Percentiles rank a stretch among this genome's conserved stretches.
These are phyloP conservation scores for Aspergillus uvarum DNA, from an alignment of 2,329 filamentous ascomycete species.

Conservation along the genomic window DNA sequence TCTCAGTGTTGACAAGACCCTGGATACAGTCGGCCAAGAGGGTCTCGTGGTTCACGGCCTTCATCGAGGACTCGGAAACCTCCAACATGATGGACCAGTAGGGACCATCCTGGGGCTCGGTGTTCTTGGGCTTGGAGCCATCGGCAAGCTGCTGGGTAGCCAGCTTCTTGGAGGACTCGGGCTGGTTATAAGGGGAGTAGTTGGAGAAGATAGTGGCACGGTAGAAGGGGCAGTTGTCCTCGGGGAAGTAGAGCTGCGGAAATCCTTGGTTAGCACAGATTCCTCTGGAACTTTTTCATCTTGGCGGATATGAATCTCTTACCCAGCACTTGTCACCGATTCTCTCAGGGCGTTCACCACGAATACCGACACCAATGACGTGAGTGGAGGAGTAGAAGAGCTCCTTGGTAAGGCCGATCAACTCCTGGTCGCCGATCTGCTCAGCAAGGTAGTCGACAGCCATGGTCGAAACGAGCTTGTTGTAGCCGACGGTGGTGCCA, in stretches of 20 bases:
- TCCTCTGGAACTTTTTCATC: not conserved
- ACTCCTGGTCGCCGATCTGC: constrained; percentile 82
- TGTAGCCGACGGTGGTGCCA: constrained; percentile 85
- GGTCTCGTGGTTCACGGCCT: constrained; percentile 84
- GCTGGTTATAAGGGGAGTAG: constrained; percentile 99
- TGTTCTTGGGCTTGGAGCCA: constrained; percentile 74
- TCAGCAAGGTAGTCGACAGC: constrained; percentile 85
- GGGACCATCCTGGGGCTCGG: constrained; percentile 76
- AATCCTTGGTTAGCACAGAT: not conserved
- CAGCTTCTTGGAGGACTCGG: constrained; percentile 75
- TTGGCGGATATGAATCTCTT: constrained; percentile 38
- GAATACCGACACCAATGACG: constrained; percentile 93
- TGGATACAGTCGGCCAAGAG: constrained; percentile 89
- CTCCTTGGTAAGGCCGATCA: constrained; percentile 79
- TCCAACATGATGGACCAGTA: constrained; percentile 99
- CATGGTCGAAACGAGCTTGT: constrained; percentile 95
- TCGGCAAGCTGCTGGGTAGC: constrained; percentile 82
- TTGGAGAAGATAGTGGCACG: constrained; percentile 99
- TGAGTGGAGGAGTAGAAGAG: constrained; percentile 97
- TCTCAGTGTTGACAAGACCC: constrained; percentile 95
- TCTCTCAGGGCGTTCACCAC: constrained; percentile 84
- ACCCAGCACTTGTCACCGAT: constrained; percentile 99
- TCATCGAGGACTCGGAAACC: constrained; percentile 92
- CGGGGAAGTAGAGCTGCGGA: constrained; percentile 86
- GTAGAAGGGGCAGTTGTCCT: constrained; percentile 99